phyloP scores from a whole-genome alignment of 2,329 filamentous ascomycete genomes.

The Epichloe gansuensis region DNA sequence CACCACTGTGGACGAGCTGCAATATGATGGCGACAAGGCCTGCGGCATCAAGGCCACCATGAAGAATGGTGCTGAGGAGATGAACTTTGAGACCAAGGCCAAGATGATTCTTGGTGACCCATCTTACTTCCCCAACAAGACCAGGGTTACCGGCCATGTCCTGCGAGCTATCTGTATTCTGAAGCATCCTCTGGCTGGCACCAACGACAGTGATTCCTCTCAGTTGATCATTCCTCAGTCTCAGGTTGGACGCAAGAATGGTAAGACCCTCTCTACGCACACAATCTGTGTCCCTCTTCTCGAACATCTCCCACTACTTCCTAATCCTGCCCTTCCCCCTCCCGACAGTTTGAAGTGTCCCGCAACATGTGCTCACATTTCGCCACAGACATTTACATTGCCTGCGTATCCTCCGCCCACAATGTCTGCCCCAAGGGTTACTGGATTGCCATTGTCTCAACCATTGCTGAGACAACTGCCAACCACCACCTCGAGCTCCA shows the following conservation, averaged over 20 bases:
- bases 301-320: too few species aligned
- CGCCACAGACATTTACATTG: slow-evolving; percentile 78
- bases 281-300: not conserved
- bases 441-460: slow-evolving; percentile 97
- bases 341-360: too few species aligned
- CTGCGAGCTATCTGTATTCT: slow-evolving; percentile 96
- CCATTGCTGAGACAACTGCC: slow-evolving; percentile 79
- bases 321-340: too few species aligned
- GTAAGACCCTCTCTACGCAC: slow-evolving; percentile 36
- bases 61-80: slow-evolving; percentile 67
- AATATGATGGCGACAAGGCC: slow-evolving; percentile 78
- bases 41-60: slow-evolving; percentile 95
- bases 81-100: slow-evolving; percentile 93
- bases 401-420: slow-evolving; percentile 87
- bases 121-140: slow-evolving; percentile 89
- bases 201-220: slow-evolving; percentile 75
- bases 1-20: slow-evolving; percentile 80
- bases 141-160: slow-evolving; percentile 76
- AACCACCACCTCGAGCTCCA: slow-evolving; percentile 96
- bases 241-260: slow-evolving; percentile 92
- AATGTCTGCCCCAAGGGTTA: slow-evolving; percentile 98
- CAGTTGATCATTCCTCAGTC: slow-evolving; percentile 98
- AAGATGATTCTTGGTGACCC: slow-evolving; percentile 95
- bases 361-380: not conserved
- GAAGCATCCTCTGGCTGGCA: slow-evolving; percentile 86